Evolutionary conservation across 495 filamentous ascomycete genomes (phyloP), one percentile per base, ranked within the genome.

Genomic region (Aspergillus bertholletiae): DNA sequence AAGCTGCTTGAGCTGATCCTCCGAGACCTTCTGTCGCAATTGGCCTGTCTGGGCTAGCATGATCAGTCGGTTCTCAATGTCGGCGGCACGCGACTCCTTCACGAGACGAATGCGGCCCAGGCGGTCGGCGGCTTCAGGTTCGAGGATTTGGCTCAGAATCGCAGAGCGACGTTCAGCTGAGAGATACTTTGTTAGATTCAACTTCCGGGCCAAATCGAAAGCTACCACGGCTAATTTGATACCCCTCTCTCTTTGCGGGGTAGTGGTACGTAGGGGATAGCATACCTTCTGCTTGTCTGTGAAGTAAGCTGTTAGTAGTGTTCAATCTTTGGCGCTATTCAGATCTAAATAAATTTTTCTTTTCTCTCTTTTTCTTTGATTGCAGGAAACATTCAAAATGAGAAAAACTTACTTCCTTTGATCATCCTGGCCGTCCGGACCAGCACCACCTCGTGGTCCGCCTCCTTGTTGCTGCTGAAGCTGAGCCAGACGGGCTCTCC

Each of bases 31-130:
- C 53, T 81, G 73, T 17, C 90, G 84, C 32, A 98, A 75, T 75
- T 97, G 93, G 22, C 92, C 91, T 12, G 82, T 80, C 56, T 90
- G 88, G 26, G 93, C 92, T 48, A 98, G 81, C 86, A 87, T 90
- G 70, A 98, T 89, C 30, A 98, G 81, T 39, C 93, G 74, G 80
- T 92, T 93, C 76, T 98, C 94, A 51, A 97, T 82, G 63, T 96
- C 91, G 41, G 79, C 79, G 30, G 94, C 94, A 62, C 95, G 89
- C 50, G 86, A 86, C 68, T 92, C 92, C 72, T 97, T 97, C 53
- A 97, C 94, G 52, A 98, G 84, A 13, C 92, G 88, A 73, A 98
- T 97, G 54, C 95, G 88, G 44, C 90, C 90, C 9, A 98, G 80
- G 15, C 94, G 88, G 74, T 98, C 94, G 49, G 90, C 88, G 20